These are phyloP conservation scores for Rhypophila decipiens DNA, from an alignment of 495 filamentous ascomycete species.

Conservation along the genomic window DNA sequence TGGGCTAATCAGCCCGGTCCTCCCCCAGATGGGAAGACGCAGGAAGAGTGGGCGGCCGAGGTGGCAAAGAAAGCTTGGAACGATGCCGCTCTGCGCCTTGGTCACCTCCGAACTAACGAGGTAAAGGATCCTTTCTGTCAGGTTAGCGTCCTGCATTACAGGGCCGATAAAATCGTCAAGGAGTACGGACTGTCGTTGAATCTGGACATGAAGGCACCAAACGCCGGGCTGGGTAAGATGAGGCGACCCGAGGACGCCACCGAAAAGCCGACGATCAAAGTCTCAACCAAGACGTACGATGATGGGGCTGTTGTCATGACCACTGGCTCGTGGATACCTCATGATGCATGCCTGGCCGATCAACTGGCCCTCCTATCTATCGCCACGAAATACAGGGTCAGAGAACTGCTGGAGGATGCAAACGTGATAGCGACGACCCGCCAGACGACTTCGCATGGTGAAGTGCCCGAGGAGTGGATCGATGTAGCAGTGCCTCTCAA, in stretches of 20 bases:
- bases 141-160: slow-evolving; percentile 39
- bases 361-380: slow-evolving; percentile 48
- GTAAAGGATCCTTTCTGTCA: slow-evolving; percentile 32
- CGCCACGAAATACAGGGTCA: slow-evolving; percentile 5
- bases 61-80: slow-evolving; percentile 41
- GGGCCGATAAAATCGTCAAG: slow-evolving; percentile 53
- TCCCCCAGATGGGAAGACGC: slow-evolving; percentile 36
- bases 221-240: slow-evolving; percentile 34
- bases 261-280: slow-evolving; percentile 23
- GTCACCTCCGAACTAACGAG: slow-evolving; percentile 40
- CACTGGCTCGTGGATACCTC: slow-evolving; percentile 58
- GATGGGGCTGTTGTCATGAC: slow-evolving; percentile 53
- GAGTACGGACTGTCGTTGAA: slow-evolving; percentile 53
- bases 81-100: slow-evolving; percentile 36
- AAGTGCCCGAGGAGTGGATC: slow-evolving; percentile 13
- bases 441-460: slow-evolving; percentile 10
- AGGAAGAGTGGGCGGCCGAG: slow-evolving; percentile 45
- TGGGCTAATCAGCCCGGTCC: slow-evolving; percentile 49
- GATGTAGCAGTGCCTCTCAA: slow-evolving; percentile 12
- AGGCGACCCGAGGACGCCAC: slow-evolving; percentile 47
- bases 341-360: slow-evolving; percentile 62
- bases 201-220: slow-evolving; percentile 39
- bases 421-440: slow-evolving; percentile 4
- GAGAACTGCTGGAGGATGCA: slow-evolving; percentile 11
- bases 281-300: slow-evolving; percentile 33